These are phyloP conservation scores for Filobasidium floriforme DNA, from an alignment of 768 basidiomycete genomes.

Conservation along the genomic window DNA sequence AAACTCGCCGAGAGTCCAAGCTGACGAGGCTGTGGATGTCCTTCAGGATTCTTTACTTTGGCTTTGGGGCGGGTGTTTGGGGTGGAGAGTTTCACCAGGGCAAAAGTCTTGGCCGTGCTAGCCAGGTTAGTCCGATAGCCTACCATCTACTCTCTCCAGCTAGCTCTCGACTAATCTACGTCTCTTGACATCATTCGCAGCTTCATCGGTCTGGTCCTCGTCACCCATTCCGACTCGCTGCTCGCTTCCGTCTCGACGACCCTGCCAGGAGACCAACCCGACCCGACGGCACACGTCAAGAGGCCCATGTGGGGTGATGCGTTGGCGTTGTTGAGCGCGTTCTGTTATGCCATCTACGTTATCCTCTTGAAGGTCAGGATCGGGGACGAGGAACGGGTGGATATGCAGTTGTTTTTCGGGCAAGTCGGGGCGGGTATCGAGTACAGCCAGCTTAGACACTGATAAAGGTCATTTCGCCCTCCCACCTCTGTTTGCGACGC, in stretches of 20 bases:
- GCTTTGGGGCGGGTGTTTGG: slow-evolving; percentile 70
- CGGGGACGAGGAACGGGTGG: slow-evolving; percentile 67
- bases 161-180: too few species aligned
- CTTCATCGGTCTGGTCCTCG: slow-evolving; percentile 73
- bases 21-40: slow-evolving; percentile 14
- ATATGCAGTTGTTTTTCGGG: slow-evolving; percentile 90
- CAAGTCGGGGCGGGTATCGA: slow-evolving; percentile 22
- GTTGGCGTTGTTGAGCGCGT: slow-evolving; percentile 75
- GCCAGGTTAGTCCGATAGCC: slow-evolving; percentile 56
- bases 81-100: slow-evolving; percentile 66
- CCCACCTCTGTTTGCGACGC: neutral
- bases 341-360: slow-evolving; percentile 82
- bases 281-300: slow-evolving; percentile 27
- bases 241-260: slow-evolving; percentile 21
- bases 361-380: slow-evolving; percentile 82
- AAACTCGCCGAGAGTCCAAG: too few species aligned
- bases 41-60: slow-evolving; percentile 82
- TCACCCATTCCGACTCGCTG: slow-evolving; percentile 74
- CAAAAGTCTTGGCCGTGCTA: slow-evolving; percentile 69
- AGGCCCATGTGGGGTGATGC: slow-evolving; percentile 64
- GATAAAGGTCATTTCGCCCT: neutral
- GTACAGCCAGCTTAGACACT: neutral
- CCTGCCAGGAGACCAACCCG: neutral
- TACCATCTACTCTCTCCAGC: too few species aligned
- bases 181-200: slow-evolving; percentile 45